Conservation (phyloP, 148 eudicot genomes). For the Rhododendron williamsianum region DNA sequence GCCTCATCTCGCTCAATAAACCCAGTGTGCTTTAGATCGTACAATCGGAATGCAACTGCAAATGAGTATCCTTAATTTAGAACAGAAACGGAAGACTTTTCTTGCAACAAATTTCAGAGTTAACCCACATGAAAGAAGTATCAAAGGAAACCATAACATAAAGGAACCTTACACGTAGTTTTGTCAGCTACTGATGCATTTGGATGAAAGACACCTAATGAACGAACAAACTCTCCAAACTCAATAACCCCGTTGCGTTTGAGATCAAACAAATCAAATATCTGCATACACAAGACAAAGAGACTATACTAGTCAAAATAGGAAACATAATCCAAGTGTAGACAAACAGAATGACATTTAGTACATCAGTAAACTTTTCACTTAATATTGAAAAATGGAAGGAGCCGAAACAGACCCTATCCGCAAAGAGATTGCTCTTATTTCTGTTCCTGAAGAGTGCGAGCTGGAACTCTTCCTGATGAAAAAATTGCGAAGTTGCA, state of each 20-base stretch:
- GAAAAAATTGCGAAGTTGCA: not conserved
- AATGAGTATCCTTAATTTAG: constrained; percentile 9
- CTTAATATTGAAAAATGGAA: not conserved
- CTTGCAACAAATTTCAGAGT: not conserved
- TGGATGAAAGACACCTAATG: constrained; percentile 3
- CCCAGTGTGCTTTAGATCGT: constrained; percentile 69
- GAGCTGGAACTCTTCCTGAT: constrained; percentile 86
- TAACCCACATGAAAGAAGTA: not conserved
- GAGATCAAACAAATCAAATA: not conserved
- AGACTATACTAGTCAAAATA: not conserved
- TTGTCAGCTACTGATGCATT: not conserved
- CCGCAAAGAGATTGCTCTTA: constrained; percentile 73
- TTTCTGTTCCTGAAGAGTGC: constrained; percentile 83
- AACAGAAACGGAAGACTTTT: not conserved
- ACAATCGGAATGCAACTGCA: constrained; percentile 79
- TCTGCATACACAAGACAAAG: not conserved
- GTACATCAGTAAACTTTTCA: not conserved
- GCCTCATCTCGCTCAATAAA: constrained; percentile 90
- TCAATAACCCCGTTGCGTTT: constrained; percentile 2
- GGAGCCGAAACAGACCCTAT: constrained; percentile 49
- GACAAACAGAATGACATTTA: not conserved
- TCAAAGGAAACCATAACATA: not conserved
- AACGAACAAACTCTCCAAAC: constrained; percentile 3
- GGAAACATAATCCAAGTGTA: not conserved
- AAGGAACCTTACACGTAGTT: not conserved